Evolutionary conservation across 1,139 yeast species (phyloP), one percentile per base, ranked within the genome.

Genomic region (Geotrichum bryndzae): DNA sequence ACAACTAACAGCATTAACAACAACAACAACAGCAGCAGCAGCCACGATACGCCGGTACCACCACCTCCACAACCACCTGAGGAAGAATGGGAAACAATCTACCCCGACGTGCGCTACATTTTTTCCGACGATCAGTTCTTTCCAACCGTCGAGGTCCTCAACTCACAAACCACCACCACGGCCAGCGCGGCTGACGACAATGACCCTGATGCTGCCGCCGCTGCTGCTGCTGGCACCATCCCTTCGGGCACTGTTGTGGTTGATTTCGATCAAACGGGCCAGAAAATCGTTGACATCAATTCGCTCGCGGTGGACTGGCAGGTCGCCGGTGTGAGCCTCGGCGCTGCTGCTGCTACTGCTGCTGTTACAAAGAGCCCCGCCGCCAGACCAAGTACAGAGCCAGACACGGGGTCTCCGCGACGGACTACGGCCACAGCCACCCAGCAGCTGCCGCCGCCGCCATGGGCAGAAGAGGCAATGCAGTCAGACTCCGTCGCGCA

Each of bases 251-350:
- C 77, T 0, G 66, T 76, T 3, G 67, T 76, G 6, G 71, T 76
- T 6, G 79, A 77, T 60, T 70, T 76, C 55, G 77, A 76, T 61
- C 68, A 64, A n/a, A 62, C 72, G 33, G 78, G 77, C 22, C 64
- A 67, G 35, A 62, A 67, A 2, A 66, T 75, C 2, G 61, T 67
- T 2, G 63, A 65, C 25, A 70, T 71, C 60, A 68, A 70, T 51
- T 74, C 78, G 10, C 65, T 77, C 22, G 72, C 78, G 10, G 70
- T 77, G 1, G 69, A 70, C n/a, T 77, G 79, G 79, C 79, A 76
- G 63, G 70, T 75, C 45, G 64, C 68, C 7, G 63, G 63, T 38
- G 70, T 66, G 7, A 51, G 35, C 15, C 63, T 25, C 7, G n/a
- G 48, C 10, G 18, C 22, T 18, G 22, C 22, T 23, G n/a, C 18